Conservation (phyloP, 2,329 filamentous ascomycete genomes). For the Scedosporium dehoogii region DNA sequence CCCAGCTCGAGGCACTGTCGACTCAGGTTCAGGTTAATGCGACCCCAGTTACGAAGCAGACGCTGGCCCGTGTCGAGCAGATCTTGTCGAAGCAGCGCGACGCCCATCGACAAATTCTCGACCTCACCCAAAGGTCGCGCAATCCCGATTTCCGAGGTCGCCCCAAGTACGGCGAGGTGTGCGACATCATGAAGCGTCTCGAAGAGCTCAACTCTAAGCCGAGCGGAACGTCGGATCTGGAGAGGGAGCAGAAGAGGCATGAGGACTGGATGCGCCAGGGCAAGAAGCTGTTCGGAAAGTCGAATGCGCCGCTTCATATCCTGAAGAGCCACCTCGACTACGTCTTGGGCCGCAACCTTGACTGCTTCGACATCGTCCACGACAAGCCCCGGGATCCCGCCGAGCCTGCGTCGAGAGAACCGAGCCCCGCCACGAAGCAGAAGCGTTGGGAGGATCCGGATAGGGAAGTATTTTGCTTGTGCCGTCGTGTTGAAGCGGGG, state of each 20-base stretch:
- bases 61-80: slow-evolving; percentile 72
- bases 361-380: slow-evolving; percentile 77
- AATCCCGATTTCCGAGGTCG: slow-evolving; percentile 66
- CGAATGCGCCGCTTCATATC: slow-evolving; percentile 93
- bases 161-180: slow-evolving; percentile 82
- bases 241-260: slow-evolving; percentile 87
- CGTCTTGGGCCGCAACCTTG: slow-evolving; percentile 77
- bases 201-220: slow-evolving; percentile 90
- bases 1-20: slow-evolving; percentile 85
- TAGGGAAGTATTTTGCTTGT: slow-evolving; percentile 92
- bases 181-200: slow-evolving; percentile 77
- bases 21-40: slow-evolving; percentile 61
- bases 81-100: slow-evolving; percentile 95
- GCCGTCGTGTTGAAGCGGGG: slow-evolving; percentile 81
- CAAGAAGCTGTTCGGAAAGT: slow-evolving; percentile 96
- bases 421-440: slow-evolving; percentile 43
- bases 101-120: slow-evolving; percentile 78
- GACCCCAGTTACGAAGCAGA: slow-evolving; percentile 74
- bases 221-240: slow-evolving; percentile 79
- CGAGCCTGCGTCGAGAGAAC: slow-evolving; percentile 82
- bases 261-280: slow-evolving; percentile 99
- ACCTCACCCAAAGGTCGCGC: slow-evolving; percentile 68
- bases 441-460: slow-evolving; percentile 52
- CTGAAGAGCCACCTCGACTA: slow-evolving; percentile 90
- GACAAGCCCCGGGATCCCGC: slow-evolving; percentile 85